A percentile compares a stretch with the other conserved stretches of the same genome.
Evolutionary conservation across 73 alveolate species (phyloP).

Genomic region (Breviolum minutum): DNA sequence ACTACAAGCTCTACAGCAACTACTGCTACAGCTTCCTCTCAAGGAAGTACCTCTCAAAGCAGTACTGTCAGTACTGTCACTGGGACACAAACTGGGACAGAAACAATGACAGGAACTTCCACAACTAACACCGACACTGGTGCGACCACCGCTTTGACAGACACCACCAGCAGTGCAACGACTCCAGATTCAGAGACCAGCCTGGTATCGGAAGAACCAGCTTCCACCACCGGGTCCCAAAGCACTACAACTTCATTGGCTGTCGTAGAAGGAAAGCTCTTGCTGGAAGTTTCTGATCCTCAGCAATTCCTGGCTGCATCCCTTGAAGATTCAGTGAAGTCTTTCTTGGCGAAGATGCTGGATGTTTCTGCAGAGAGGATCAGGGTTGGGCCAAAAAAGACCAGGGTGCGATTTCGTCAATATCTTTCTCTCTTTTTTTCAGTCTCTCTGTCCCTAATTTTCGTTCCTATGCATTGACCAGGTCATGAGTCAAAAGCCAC

Average conservation of each 20-base stretch:
- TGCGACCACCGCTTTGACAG: background rate
- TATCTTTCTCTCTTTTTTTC: background rate
- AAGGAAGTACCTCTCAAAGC: background rate
- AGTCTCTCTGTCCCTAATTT: background rate
- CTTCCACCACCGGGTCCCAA: background rate
- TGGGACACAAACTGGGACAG: background rate
- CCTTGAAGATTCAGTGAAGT: conserved; percentile 15
- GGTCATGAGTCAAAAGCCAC: no score
- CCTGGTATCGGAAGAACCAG: background rate
- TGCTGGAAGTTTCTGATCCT: conserved; percentile 40
- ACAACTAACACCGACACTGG: background rate
- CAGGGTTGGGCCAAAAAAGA: background rate
- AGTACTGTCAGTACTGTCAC: background rate
- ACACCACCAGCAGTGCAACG: background rate
- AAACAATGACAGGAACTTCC: background rate
- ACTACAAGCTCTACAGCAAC: background rate
- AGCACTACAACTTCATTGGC: background rate
- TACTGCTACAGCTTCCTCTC: background rate
- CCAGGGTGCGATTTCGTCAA: no score
- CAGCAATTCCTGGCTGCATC: conserved; percentile 13
- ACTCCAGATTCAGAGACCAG: background rate
- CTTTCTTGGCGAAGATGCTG: conserved; percentile 22
- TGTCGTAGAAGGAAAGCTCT: background rate
- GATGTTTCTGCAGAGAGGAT: background rate
- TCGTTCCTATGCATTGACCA: background rate